Evolutionary conservation across 2,329 filamentous ascomycete genomes (phyloP).

Genomic region (Paracorniculantispora psalliotae): DNA sequence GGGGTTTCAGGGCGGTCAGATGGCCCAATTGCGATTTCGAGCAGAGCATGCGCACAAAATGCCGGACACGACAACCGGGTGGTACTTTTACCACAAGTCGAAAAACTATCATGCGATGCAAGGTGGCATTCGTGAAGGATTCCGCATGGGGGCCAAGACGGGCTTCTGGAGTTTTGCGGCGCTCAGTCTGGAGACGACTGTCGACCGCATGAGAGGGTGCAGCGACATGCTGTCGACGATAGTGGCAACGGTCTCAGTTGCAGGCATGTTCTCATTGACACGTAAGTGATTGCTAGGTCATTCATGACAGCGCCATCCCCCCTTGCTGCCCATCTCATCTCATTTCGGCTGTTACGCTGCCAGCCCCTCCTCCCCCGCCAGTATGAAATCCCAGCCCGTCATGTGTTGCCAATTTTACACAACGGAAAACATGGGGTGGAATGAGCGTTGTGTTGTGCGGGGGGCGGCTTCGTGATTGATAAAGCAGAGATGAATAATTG

Average conservation of each 20-base stretch:
- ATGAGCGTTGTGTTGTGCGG: background rate
- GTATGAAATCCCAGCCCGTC: background rate
- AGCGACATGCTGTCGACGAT: slow-evolving; percentile 78
- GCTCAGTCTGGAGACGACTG: slow-evolving; percentile 76
- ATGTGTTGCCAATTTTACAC: background rate
- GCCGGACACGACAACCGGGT: slow-evolving; percentile 74
- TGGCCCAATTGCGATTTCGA: slow-evolving; percentile 76
- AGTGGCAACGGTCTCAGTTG: slow-evolving; percentile 76
- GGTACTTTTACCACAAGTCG: slow-evolving; percentile 98
- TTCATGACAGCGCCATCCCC: background rate
- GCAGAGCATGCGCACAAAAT: slow-evolving; percentile 96
- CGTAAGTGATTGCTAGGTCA: slow-evolving; percentile 49
- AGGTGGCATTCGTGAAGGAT: slow-evolving; percentile 71
- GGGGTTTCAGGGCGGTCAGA: slow-evolving; percentile 65
- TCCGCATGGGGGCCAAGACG: slow-evolving; percentile 67
- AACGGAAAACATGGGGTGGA: slow-evolving; percentile 4
- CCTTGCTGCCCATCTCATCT: background rate
- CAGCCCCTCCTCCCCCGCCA: slow-evolving; percentile 1
- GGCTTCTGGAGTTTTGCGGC: slow-evolving; percentile 71
- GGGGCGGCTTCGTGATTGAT: background rate
- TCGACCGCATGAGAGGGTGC: slow-evolving; percentile 65
- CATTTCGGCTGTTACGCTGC: background rate
- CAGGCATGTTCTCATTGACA: slow-evolving; percentile 81
- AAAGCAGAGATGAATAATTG: background rate
- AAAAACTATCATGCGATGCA: slow-evolving; percentile 88